Evolutionary conservation across 1,139 yeast species (phyloP).

Genomic region (Candida tropicalis): DNA sequence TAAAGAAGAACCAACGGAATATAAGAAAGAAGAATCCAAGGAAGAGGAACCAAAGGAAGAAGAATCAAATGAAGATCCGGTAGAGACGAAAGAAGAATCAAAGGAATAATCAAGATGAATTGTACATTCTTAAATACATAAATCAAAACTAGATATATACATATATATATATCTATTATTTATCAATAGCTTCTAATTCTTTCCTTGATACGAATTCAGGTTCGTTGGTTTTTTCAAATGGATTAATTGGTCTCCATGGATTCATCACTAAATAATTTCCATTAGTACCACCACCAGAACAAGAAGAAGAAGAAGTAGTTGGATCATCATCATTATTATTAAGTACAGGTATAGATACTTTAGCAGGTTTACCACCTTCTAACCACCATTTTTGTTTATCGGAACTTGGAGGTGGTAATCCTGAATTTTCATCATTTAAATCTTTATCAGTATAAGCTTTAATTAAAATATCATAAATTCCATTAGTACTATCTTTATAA

Average conservation of each 20-base stretch:
- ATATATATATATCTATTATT: too few species aligned
- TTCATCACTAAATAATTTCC: conserved; percentile 51
- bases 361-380: conserved; percentile 74
- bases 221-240: conserved; percentile 52
- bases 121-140: conserved; percentile 7
- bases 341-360: conserved; percentile 53
- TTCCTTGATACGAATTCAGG: conserved; percentile 33
- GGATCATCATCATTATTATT: conserved; percentile 24
- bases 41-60: too few species aligned
- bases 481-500: conserved; percentile 49
- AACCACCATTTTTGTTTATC: conserved; percentile 92
- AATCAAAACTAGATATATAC: neutral
- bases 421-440: conserved; percentile 23
- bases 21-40: too few species aligned
- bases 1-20: neutral
- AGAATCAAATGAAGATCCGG: too few species aligned
- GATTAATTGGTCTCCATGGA: conserved; percentile 69
- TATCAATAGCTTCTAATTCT: conserved; percentile 13
- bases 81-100: too few species aligned
- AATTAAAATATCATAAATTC: conserved; percentile 37
- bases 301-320: too few species aligned
- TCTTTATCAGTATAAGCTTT: conserved; percentile 30
- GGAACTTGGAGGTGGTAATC: conserved; percentile 86
- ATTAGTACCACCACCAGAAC: neutral
- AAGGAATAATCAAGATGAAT: conserved; percentile 7